phyloP scores from a whole-genome alignment of 768 basidiomycete species.

The Kwoniella botswanensis region DNA sequence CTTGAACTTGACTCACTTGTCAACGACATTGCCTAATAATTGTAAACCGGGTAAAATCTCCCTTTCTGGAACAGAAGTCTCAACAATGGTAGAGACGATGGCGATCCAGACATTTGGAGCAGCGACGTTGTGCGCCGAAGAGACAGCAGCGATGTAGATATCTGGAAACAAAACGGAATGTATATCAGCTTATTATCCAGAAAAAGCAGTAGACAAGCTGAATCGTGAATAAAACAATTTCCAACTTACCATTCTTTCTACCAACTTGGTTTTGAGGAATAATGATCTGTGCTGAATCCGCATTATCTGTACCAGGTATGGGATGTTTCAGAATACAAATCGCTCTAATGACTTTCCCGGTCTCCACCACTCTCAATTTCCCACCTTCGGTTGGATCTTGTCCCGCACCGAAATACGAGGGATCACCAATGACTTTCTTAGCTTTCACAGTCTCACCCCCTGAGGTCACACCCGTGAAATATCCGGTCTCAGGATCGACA shows the following conservation, averaged over 20 bases:
- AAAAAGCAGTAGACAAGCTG: too few relatives aligned
- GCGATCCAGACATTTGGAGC: constrained; percentile 94
- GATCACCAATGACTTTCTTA: constrained; percentile 96
- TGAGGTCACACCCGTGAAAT: constrained; percentile 89
- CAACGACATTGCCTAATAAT: constrained; percentile 87
- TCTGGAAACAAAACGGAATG: constrained; percentile 62
- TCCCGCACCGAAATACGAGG: constrained; percentile 91
- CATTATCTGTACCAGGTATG: constrained; percentile 94
- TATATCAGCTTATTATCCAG: constrained; percentile 5
- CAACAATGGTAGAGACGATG: constrained; percentile 97
- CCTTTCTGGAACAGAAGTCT: constrained; percentile 86
- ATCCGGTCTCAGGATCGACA: constrained; percentile 74
- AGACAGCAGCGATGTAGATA: constrained; percentile 98
- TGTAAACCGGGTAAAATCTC: constrained; percentile 92
- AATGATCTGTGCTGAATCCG: constrained; percentile 94
- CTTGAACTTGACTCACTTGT: constrained; percentile 79
- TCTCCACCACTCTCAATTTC: constrained; percentile 85
- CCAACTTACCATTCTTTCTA: constrained; percentile 87
- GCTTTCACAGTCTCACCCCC: constrained; percentile 92
- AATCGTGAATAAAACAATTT: too few relatives aligned
- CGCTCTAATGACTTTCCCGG: constrained; percentile 91
- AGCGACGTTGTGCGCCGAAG: constrained; percentile 95
- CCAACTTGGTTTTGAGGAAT: constrained; percentile 98
- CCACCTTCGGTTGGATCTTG: constrained; percentile 67
- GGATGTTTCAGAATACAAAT: constrained; percentile 98